Evolutionary conservation across 768 basidiomycete species (phyloP), one percentile per base, ranked within the genome.

Genomic region (Suillus alpinus): DNA sequence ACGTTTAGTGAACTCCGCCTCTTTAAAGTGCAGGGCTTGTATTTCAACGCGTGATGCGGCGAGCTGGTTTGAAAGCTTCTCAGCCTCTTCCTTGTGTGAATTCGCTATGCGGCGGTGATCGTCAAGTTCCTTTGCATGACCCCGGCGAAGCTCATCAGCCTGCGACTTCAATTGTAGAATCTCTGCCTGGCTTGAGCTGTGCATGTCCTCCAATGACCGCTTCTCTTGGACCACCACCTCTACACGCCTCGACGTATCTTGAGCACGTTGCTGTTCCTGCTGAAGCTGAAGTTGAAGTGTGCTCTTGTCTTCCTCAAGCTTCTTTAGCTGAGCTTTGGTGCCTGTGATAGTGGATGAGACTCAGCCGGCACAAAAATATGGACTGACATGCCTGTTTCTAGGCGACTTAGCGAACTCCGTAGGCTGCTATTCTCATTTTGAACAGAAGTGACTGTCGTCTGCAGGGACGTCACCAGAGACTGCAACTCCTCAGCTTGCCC

Each of bases 161-260:
- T 16, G 49, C 13, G 61, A 46, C 26, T 65, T 67, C 36, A 74
- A 37, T 23, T 41, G 40, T 20, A 62, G 60, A 41, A 71, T 63
- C 62, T 64, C 66, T 29, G 59, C 57, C 43, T 59, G 62, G 44
- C 64, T 63, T 4, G 32, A 62, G 4, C 14, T 34, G 12, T 66
- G 46, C 6, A 61, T 60, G 23, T 57, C 43, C 56, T 72, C 66
- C n/a, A 73, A 20, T 7, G 51, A 69, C 16, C 55, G 68, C 63
- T 64, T 72, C 60, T 74, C 69, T 39, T 56, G 64, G 18, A 64
- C 67, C 14, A 69, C 50, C 23, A 64, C 66, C 9, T 65, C 72
- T 5, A 26, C 31, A 12, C 58, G 34, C n/a, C 34, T 55, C 12
- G 9, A 37, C 18, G 58, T 9, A 26, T 59, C 58, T 26, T 59